Conservation (phyloP, 345 rosid genomes). For the Aquilaria sinensis region DNA sequence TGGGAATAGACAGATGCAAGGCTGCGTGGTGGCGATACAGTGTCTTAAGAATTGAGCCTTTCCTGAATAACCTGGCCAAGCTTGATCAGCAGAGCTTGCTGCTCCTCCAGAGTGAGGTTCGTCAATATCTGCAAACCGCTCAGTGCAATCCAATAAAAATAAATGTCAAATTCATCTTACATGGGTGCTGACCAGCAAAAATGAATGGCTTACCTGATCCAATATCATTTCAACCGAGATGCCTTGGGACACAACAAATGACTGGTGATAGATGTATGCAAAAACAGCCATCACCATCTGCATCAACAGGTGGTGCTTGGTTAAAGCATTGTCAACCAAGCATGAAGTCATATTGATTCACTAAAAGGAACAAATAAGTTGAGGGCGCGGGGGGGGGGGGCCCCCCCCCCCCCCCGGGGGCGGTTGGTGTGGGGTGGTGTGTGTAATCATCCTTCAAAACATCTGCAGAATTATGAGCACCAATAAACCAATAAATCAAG, state of each 20-base stretch:
- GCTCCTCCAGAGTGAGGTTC: conserved; percentile 71
- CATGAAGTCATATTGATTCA: no score
- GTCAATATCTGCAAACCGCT: conserved; percentile 38
- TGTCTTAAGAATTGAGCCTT: conserved; percentile 12
- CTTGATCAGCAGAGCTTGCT: conserved; percentile 46
- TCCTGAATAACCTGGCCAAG: conserved; percentile 55
- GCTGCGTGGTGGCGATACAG: not conserved
- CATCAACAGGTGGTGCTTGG: not conserved
- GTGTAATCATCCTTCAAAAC: no score
- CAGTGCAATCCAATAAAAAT: not conserved
- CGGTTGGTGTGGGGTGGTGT: no score
- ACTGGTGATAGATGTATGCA: conserved; percentile 84
- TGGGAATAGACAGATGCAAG: not conserved
- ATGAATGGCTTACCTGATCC: conserved; percentile 44
- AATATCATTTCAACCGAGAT: conserved; percentile 56
- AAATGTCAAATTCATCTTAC: no score
- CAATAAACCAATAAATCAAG: no score
- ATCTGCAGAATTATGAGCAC: no score
- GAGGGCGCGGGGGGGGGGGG: no score
- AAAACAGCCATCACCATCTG: conserved; percentile 97
- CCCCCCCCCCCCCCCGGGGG: no score
- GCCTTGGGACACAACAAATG: conserved; percentile 54
- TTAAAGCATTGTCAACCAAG: no score
- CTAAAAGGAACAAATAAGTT: no score
- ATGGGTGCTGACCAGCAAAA: not conserved